Evolutionary conservation across 192 early-diverging fungal species (phyloP).

Genomic region (Umbelopsis isabellina): DNA sequence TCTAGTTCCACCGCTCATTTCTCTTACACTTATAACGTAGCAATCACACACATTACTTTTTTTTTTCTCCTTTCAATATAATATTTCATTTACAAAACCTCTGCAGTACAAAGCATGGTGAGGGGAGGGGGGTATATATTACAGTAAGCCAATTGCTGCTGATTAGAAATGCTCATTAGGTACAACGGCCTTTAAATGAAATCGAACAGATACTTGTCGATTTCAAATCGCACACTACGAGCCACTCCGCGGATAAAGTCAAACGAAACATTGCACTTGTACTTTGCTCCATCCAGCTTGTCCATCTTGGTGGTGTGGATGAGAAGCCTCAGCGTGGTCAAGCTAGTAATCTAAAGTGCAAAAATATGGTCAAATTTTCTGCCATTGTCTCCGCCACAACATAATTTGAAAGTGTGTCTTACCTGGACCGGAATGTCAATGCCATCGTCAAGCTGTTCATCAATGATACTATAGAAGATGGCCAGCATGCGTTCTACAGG

Average conservation of each 20-base stretch:
- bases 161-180: too few species aligned
- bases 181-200: conserved; percentile 27
- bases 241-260: conserved; percentile 77
- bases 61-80: too few species aligned
- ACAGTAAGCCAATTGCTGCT: too few species aligned
- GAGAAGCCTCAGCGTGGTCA: conserved; percentile 80
- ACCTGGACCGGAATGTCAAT: conserved; percentile 77
- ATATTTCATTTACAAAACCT: too few species aligned
- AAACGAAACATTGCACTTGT: conserved; percentile 87
- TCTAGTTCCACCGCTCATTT: too few species aligned
- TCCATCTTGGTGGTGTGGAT: conserved; percentile 70
- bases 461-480: conserved; percentile 91
- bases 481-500: conserved; percentile 96
- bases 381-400: too few species aligned
- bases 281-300: conserved; percentile 81
- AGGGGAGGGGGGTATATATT: too few species aligned
- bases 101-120: too few species aligned
- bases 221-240: conserved; percentile 81
- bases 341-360: conserved; percentile 73
- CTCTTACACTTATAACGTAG: too few species aligned
- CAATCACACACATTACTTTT: too few species aligned
- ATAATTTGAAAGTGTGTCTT: neutral
- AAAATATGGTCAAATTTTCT: too few species aligned
- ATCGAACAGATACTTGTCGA: conserved; percentile 82
- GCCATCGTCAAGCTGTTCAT: conserved; percentile 68